Evolutionary conservation across 2,329 filamentous ascomycete genomes (phyloP).

Genomic region (Aureobasidium subglaciale): DNA sequence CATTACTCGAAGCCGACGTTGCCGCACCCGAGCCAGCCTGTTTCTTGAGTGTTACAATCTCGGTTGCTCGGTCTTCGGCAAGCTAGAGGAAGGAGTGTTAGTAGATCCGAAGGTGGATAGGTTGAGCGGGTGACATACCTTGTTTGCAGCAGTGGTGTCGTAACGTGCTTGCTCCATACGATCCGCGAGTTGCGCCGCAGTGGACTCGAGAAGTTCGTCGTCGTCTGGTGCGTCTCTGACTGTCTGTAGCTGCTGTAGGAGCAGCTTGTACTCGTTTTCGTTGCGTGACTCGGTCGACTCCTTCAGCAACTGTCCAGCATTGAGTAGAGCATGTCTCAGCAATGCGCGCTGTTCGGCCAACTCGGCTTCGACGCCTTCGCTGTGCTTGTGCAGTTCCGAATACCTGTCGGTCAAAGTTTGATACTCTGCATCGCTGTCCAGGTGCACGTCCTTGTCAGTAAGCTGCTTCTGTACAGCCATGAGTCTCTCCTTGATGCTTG

Average conservation of each 20-base stretch:
- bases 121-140: neutral
- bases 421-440: slow-evolving; percentile 17
- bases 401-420: slow-evolving; percentile 17
- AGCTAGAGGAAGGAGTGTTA: slow-evolving; percentile 1
- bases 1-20: neutral
- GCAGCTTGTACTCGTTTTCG: slow-evolving; percentile 20
- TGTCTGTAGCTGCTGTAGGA: slow-evolving; percentile 19
- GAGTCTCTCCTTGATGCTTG: slow-evolving; percentile 19
- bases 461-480: slow-evolving; percentile 14
- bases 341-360: slow-evolving; percentile 21
- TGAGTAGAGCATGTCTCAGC: slow-evolving; percentile 21
- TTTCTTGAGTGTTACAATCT: slow-evolving; percentile 15
- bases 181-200: slow-evolving; percentile 16
- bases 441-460: slow-evolving; percentile 13
- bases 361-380: slow-evolving; percentile 19
- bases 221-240: slow-evolving; percentile 17
- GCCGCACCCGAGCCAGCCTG: neutral
- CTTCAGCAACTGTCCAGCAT: slow-evolving; percentile 14
- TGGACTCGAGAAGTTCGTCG: slow-evolving; percentile 13
- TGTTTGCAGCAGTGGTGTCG: slow-evolving; percentile 6
- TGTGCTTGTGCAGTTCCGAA: slow-evolving; percentile 19
- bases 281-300: slow-evolving; percentile 18
- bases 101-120: neutral
- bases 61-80: slow-evolving; percentile 6
- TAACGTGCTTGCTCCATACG: slow-evolving; percentile 17